phyloP scores from a whole-genome alignment of 345 rosid genomes.

The Murraya paniculata region DNA sequence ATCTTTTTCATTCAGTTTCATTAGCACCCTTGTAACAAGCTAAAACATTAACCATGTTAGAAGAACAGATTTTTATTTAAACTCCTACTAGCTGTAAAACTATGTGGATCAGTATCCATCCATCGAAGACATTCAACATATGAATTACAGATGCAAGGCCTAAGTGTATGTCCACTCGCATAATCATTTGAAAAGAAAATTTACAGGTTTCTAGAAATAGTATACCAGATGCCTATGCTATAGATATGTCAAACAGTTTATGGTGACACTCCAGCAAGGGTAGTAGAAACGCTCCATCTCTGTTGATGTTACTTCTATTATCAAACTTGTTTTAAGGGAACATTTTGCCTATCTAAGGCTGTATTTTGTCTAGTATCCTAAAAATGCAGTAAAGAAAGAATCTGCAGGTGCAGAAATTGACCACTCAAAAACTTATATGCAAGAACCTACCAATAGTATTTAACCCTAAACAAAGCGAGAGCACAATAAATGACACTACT shows the following conservation, averaged over 20 bases:
- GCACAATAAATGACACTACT: neutral
- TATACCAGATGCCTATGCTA: neutral
- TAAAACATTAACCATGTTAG: too few relatives aligned
- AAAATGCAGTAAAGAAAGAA: neutral
- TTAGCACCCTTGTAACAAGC: too few relatives aligned
- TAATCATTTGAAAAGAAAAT: neutral
- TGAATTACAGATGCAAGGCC: too few relatives aligned
- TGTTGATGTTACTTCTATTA: neutral
- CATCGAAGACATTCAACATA: too few relatives aligned
- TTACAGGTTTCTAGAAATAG: neutral
- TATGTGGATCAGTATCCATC: too few relatives aligned
- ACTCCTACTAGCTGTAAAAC: too few relatives aligned
- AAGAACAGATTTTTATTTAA: too few relatives aligned
- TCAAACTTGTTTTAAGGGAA: neutral
- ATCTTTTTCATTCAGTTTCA: too few relatives aligned
- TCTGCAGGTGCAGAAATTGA: neutral
- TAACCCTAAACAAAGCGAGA: neutral
- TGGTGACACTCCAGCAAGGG: conserved; percentile 15
- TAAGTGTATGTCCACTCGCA: neutral
- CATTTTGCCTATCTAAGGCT: neutral
- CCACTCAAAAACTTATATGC: neutral
- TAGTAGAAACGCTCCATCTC: conserved; percentile 1
- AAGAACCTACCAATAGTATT: neutral
- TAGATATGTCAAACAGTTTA: neutral
- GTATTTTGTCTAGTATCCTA: neutral